Conservation (phyloP, 2,329 filamentous ascomycete species). For the Esteya vermicola region DNA sequence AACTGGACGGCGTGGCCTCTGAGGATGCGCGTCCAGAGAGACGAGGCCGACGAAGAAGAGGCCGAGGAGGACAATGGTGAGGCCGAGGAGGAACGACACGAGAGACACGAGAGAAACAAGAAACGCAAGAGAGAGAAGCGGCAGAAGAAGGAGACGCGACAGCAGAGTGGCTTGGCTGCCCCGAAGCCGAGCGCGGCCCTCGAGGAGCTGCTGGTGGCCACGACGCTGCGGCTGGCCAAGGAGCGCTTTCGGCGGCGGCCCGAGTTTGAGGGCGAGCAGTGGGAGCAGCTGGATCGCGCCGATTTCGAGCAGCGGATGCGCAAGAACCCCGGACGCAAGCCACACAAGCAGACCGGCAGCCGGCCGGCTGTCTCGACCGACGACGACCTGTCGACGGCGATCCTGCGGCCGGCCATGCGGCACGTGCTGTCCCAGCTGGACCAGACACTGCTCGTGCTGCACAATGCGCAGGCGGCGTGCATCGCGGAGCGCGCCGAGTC, state of each 20-base stretch:
- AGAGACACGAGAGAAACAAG: too few relatives aligned
- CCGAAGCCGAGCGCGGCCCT: slow-evolving; percentile 22
- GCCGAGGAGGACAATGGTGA: slow-evolving; percentile 17
- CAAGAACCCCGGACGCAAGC: background rate
- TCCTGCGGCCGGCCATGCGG: slow-evolving; percentile 56
- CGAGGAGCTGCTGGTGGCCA: slow-evolving; percentile 55
- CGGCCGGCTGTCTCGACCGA: slow-evolving; percentile 46
- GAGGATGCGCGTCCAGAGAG: slow-evolving; percentile 14
- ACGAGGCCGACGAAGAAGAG: background rate
- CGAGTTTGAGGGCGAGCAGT: background rate
- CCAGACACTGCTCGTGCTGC: slow-evolving; percentile 52
- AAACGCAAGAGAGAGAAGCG: too few relatives aligned
- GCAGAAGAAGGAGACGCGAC: too few relatives aligned
- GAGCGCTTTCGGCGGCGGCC: slow-evolving; percentile 33
- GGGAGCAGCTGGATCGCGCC: background rate
- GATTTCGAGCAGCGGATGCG: background rate
- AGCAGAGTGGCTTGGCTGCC: too few relatives aligned
- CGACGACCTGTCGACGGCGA: slow-evolving; percentile 49
- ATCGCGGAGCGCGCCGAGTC: slow-evolving; percentile 10
- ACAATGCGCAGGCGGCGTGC: slow-evolving; percentile 47
- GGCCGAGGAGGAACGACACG: slow-evolving; percentile 18
- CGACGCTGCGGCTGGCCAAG: slow-evolving; percentile 53
- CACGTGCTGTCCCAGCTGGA: slow-evolving; percentile 60
- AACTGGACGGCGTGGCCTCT: slow-evolving; percentile 82
- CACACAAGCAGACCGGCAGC: background rate